Evolutionary conservation across 345 rosid species (phyloP).

Genomic region (Corchorus capsularis): DNA sequence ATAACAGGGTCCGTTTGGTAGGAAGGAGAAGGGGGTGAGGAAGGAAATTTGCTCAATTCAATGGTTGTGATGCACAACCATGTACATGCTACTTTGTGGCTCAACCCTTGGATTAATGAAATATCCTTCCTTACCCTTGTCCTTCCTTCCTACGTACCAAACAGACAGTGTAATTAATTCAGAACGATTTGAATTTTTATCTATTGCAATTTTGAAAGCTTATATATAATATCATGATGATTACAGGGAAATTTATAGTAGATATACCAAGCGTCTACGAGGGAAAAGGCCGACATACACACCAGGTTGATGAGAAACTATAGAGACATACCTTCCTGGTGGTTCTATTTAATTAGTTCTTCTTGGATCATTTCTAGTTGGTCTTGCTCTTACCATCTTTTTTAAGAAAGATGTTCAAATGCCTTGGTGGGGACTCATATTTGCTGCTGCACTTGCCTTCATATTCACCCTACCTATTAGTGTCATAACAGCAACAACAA

Average conservation of each 20-base stretch:
- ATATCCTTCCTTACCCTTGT: too few relatives aligned
- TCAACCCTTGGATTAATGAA: too few relatives aligned
- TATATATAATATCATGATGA: too few relatives aligned
- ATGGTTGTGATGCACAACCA: too few relatives aligned
- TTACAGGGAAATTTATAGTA: conserved; percentile 42
- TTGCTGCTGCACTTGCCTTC: conserved; percentile 46
- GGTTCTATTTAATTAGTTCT: conserved; percentile 48
- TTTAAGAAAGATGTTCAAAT: conserved; percentile 41
- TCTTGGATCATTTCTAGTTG: conserved; percentile 23
- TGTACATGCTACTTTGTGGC: too few relatives aligned
- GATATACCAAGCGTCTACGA: conserved; percentile 34
- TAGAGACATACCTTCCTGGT: conserved; percentile 47
- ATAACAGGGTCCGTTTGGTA: too few relatives aligned
- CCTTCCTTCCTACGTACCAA: too few relatives aligned
- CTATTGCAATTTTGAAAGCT: not conserved
- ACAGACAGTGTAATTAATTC: too few relatives aligned
- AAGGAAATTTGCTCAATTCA: too few relatives aligned
- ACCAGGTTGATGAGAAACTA: conserved; percentile 43
- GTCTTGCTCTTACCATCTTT: conserved; percentile 39
- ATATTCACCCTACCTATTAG: conserved; percentile 50
- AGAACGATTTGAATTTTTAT: not conserved
- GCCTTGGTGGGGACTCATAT: conserved; percentile 55
- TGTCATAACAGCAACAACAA: conserved; percentile 51
- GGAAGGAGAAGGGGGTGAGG: too few relatives aligned
- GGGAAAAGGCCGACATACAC: conserved; percentile 42